Conservation (phyloP, 345 rosid species). For the Brassica nigra region DNA sequence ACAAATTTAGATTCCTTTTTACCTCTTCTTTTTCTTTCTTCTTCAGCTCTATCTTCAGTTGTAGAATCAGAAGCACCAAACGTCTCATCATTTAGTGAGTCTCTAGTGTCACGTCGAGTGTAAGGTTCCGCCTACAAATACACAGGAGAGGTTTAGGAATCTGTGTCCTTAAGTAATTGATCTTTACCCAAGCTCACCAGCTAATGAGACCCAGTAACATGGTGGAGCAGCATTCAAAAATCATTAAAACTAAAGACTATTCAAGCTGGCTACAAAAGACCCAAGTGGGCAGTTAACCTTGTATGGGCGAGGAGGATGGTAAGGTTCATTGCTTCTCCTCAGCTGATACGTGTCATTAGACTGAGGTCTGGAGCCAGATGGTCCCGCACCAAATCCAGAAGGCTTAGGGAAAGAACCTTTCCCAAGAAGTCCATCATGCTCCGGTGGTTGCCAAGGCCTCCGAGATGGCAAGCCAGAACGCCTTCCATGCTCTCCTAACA, state of each 20-base stretch:
- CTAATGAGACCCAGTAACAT: conserved; percentile 12
- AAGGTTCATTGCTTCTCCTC: conserved; percentile 73
- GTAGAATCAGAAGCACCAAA: conserved; percentile 85
- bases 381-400: conserved; percentile 62
- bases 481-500: conserved; percentile 64
- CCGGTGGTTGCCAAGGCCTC: conserved; percentile 78
- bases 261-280: conserved; percentile 26
- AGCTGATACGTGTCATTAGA: conserved; percentile 68
- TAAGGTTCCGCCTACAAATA: conserved; percentile 72
- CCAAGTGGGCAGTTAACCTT: conserved; percentile 54
- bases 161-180: conserved; percentile 4
- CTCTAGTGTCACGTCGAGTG: conserved; percentile 65
- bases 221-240: conserved; percentile 23
- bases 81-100: conserved; percentile 85
- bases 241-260: background rate
- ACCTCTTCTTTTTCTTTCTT: conserved; percentile 97
- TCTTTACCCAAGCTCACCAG: background rate
- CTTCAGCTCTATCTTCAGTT: conserved; percentile 87
- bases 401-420: conserved; percentile 92
- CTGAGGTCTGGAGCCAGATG: conserved; percentile 63
- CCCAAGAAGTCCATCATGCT: conserved; percentile 98
- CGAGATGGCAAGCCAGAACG: conserved; percentile 69
- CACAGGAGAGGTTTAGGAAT: conserved; percentile 25
- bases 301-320: conserved; percentile 94
- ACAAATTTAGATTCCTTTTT: conserved; percentile 20